A percentile compares a stretch with the other conserved stretches of the same genome.
phyloP scores from a whole-genome alignment of 2,329 filamentous ascomycete species.

The Escovopsis sp. region DNA sequence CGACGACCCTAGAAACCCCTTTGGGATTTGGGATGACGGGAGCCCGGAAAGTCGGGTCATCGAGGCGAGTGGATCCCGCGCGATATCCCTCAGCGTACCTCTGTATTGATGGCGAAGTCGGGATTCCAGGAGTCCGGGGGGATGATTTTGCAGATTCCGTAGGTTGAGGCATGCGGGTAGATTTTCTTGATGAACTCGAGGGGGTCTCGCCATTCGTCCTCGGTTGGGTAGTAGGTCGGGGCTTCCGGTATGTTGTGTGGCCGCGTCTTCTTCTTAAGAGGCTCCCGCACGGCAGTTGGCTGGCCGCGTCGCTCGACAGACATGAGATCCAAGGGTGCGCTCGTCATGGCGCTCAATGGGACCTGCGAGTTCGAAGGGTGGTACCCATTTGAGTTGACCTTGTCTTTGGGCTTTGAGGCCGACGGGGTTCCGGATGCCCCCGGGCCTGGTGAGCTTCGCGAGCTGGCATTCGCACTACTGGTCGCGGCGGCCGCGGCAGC shows the following conservation, averaged over 20 bases:
- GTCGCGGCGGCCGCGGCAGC: slow-evolving; percentile 19
- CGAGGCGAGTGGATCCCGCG: no score
- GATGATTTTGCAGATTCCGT: slow-evolving; percentile 90
- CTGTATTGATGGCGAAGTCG: slow-evolving; percentile 88
- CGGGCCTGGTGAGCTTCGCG: slow-evolving; percentile 36
- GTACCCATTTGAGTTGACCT: slow-evolving; percentile 38
- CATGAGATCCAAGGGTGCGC: slow-evolving; percentile 59
- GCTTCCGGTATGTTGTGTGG: slow-evolving; percentile 80
- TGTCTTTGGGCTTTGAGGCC: slow-evolving; percentile 34
- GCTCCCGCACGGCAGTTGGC: slow-evolving; percentile 60
- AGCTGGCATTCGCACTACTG: slow-evolving; percentile 33
- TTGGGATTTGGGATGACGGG: no score
- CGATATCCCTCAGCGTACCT: slow-evolving; percentile 39
- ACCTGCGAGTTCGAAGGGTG: slow-evolving; percentile 35
- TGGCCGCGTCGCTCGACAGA: slow-evolving; percentile 88
- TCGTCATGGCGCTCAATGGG: slow-evolving; percentile 41
- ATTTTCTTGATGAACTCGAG: slow-evolving; percentile 92
- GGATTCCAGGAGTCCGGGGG: slow-evolving; percentile 91
- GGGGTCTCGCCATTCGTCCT: slow-evolving; percentile 90
- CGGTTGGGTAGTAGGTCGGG: slow-evolving; percentile 76
- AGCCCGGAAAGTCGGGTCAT: no score
- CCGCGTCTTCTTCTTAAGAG: slow-evolving; percentile 60
- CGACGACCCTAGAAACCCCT: no score
- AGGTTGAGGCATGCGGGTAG: slow-evolving; percentile 67
- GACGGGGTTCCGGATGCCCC: slow-evolving; percentile 20